phyloP scores from a whole-genome alignment of 1,139 yeast species.

The Debaryomyces fabryi region DNA sequence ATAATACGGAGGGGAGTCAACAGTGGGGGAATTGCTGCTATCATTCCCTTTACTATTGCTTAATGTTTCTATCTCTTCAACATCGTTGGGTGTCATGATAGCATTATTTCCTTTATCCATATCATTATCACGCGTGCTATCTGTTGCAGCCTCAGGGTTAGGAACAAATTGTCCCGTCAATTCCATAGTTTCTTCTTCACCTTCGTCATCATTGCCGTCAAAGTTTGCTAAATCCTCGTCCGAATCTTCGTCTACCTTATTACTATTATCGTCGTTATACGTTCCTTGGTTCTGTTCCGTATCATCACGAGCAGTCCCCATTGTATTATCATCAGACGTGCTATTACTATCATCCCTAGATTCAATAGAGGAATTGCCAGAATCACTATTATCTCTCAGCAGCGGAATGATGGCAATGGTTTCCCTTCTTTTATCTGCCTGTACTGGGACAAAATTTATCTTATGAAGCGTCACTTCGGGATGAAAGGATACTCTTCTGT shows the following conservation, averaged over 20 bases:
- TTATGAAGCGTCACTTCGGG: slow-evolving; percentile 76
- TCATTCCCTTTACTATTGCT: neutral
- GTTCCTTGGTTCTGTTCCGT: neutral
- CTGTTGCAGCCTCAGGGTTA: neutral
- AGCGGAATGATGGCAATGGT: slow-evolving; percentile 28
- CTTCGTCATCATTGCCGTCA: slow-evolving; percentile 9
- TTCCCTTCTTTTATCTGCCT: slow-evolving; percentile 33
- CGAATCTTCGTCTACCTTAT: slow-evolving; percentile 2
- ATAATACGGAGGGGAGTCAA: neutral
- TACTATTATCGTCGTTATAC: neutral
- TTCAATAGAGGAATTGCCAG: neutral
- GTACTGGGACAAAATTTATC: slow-evolving; percentile 51
- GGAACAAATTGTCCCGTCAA: slow-evolving; percentile 18
- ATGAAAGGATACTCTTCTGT: slow-evolving; percentile 70
- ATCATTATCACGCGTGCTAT: neutral
- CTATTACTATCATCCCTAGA: neutral
- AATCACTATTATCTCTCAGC: slow-evolving; percentile 12
- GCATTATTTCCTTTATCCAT: neutral
- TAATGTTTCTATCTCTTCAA: neutral
- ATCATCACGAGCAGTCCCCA: slow-evolving; percentile 2
- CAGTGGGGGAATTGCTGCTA: neutral
- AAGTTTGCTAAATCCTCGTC: slow-evolving; percentile 6
- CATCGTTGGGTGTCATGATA: neutral
- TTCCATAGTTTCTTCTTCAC: slow-evolving; percentile 26
- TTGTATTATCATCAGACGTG: slow-evolving; percentile 13